Evolutionary conservation across 78 protist species (phyloP).

Genomic region (Isochrysis galbana): DNA sequence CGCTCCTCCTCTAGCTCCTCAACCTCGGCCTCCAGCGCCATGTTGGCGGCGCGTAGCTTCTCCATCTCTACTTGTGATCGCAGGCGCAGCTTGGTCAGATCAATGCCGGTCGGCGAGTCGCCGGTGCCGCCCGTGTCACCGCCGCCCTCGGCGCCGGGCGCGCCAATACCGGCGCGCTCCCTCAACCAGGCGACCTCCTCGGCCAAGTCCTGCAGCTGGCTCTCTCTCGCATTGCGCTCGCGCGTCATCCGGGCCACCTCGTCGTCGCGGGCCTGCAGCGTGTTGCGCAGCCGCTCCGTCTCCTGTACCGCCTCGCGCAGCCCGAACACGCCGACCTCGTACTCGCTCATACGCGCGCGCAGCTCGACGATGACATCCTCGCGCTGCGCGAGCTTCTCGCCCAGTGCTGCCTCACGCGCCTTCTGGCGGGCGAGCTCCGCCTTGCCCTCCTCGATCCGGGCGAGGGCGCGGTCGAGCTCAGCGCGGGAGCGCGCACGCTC

Average conservation of each 20-base stretch:
- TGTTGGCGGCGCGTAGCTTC: background rate
- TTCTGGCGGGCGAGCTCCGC: background rate
- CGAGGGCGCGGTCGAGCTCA: background rate
- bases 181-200: background rate
- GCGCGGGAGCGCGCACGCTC: background rate
- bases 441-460: background rate
- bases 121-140: no score
- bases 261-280: background rate
- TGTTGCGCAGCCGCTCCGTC: background rate
- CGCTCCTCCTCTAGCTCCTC: background rate
- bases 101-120: no score
- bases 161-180: background rate
- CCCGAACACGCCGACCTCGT: background rate
- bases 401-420: background rate
- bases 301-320: conserved; percentile 8
- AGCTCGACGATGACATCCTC: conserved; percentile 1
- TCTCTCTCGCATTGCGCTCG: conserved; percentile 7
- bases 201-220: background rate
- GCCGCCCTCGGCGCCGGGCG: background rate
- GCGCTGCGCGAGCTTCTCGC: background rate
- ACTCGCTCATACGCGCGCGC: conserved; percentile 21
- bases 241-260: background rate
- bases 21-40: background rate
- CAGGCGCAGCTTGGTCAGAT: background rate
- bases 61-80: background rate